Evolutionary conservation across 345 rosid species (phyloP).

Genomic region (Citrus inodora): DNA sequence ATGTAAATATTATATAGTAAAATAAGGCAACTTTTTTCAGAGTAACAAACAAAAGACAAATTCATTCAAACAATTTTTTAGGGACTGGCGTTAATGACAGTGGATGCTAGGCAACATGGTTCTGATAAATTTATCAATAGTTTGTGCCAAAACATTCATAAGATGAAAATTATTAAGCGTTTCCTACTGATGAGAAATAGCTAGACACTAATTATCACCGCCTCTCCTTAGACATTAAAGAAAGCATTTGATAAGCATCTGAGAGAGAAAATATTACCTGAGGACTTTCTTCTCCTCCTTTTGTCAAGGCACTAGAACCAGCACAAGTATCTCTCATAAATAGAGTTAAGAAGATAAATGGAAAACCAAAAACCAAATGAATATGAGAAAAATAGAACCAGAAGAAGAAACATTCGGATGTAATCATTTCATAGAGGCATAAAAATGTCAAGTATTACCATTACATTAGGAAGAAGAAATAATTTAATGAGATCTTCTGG

Average conservation of each 20-base stretch:
- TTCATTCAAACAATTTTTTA: neutral
- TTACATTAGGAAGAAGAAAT: conserved; percentile 73
- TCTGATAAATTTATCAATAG: neutral
- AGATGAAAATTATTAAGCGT: neutral
- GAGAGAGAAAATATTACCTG: conserved; percentile 44
- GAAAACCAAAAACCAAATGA: too few relatives aligned
- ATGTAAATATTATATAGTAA: neutral
- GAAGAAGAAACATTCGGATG: conserved; percentile 1
- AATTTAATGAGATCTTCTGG: conserved; percentile 88
- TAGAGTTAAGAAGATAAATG: neutral
- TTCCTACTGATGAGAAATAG: neutral
- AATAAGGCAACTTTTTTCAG: neutral
- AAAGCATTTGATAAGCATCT: neutral
- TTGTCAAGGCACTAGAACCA: conserved; percentile 71
- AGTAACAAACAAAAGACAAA: neutral
- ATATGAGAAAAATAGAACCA: neutral
- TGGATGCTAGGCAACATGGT: neutral
- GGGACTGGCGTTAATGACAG: neutral
- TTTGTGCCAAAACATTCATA: neutral
- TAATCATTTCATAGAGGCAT: neutral
- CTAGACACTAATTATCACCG: neutral
- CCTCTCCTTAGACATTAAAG: neutral
- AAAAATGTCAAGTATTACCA: conserved; percentile 45
- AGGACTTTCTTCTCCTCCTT: conserved; percentile 47
- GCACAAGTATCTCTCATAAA: conserved; percentile 27